Evolutionary conservation across 768 basidiomycete species (phyloP), one percentile per base, ranked within the genome.

Genomic region (Dictyophora rubrovolvata): DNA sequence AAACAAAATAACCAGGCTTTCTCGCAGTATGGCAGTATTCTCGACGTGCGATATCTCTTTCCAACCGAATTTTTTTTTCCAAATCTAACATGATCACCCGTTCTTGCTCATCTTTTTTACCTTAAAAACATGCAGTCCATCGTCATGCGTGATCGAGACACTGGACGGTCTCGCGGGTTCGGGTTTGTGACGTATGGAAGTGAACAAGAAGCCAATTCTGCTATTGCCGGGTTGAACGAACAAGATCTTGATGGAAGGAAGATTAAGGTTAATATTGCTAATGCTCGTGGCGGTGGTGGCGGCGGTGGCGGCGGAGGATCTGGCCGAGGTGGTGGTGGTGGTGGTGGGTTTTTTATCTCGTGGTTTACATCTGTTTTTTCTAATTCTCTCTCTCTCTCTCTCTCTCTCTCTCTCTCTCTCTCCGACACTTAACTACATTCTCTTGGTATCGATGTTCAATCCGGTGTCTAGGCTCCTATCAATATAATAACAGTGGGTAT

Each of bases 141-240:
- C 75, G 93, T 95, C 72, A 95, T 95, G 93, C 88, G 91, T 77
- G 94, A 98, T 76, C 91, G 93, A 70, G 95, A 96, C 70, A 97
- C 95, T 64, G 89, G 91, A 61, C 91, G 94, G 69, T 95, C 92
- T 63, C 87, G 94, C 70, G 94, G 94, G 69, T 97, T 97, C 72
- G 94, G 94, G 63, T 97, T 97, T 74, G 93, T 97, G 62, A 93
- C 89, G 56, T 93, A 77, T 71, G 71, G 76, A 63, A 69, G 66
- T 53, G 56, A 63, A 35, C 61, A 65, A 47, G 92, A 95, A 71
- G 94, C 94, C 49, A 75, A 87, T 11, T 76, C 76, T 61, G 93
- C 94, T 49, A 95, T 96, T 69, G 61, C 54, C 49, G 74, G 70
- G 47, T 75, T 95, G 70, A 87, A 97, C 74, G 94, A 96, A 69